Evolutionary conservation across 2,329 filamentous ascomycete species (phyloP).

Genomic region (Fusarium sp.): DNA sequence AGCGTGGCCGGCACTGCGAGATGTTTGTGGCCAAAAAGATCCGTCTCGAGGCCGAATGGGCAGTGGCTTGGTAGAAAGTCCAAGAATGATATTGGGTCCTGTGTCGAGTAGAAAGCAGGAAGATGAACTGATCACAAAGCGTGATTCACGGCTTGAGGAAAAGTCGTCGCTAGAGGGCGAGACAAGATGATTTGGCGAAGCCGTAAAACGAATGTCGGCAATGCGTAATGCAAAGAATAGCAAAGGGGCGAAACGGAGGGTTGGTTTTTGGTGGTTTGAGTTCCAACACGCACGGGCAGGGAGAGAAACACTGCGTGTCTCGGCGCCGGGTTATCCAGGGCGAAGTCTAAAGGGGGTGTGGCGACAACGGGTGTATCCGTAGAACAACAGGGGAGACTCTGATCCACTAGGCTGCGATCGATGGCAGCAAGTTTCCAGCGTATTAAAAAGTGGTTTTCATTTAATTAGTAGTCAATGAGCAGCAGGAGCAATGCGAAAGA

Average conservation of each 20-base stretch:
- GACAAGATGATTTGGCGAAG: slow-evolving; percentile 34
- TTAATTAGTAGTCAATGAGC: background rate
- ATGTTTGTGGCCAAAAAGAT: slow-evolving; percentile 22
- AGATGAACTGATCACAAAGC: slow-evolving; percentile 33
- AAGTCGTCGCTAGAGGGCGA: slow-evolving; percentile 30
- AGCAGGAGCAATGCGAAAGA: background rate
- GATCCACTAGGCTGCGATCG: slow-evolving; percentile 24
- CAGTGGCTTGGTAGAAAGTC: slow-evolving; percentile 26
- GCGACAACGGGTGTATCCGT: slow-evolving; percentile 25
- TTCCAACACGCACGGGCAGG: slow-evolving; percentile 35
- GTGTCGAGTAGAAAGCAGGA: slow-evolving; percentile 21
- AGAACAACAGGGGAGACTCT: slow-evolving; percentile 34
- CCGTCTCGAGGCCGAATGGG: slow-evolving; percentile 31
- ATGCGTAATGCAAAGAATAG: slow-evolving; percentile 44
- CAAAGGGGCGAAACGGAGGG: slow-evolving; percentile 42
- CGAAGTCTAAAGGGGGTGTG: slow-evolving; percentile 29
- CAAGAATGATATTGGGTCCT: slow-evolving; percentile 31
- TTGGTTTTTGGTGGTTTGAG: slow-evolving; percentile 45
- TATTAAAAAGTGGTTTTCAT: slow-evolving; percentile 4
- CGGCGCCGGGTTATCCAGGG: slow-evolving; percentile 47
- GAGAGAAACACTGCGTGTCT: slow-evolving; percentile 47
- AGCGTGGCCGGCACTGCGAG: slow-evolving; percentile 45
- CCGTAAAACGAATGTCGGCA: slow-evolving; percentile 48
- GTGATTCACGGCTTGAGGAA: slow-evolving; percentile 35
- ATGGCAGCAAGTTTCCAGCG: slow-evolving; percentile 32